Base-by-base conservation (phyloP, 1,139 yeast species). In the Kluyveromyces sp. region DNA sequence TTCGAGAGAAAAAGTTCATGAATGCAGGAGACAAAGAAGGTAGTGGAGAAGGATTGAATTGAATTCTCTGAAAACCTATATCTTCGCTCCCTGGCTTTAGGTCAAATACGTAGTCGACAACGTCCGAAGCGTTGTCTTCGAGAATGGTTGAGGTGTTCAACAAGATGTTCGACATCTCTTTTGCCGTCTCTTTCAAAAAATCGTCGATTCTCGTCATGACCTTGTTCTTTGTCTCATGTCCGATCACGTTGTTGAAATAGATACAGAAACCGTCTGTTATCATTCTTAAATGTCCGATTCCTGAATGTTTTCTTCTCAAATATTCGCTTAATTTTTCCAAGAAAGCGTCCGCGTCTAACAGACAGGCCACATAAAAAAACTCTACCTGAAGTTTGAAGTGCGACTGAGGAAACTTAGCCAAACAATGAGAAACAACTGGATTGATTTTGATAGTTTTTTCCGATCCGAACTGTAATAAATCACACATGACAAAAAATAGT, bases 201-300 rank as follows among this genome's bases (percentile, higher is more conserved):
- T 41, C 44, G 1, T 58, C 51, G 1, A 55, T 49, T 19, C 48
- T 44, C 12, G 33, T 36, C 2, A 59, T 57, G 9, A 53, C 49
- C 17, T 44, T 49, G 29, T 49, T 47, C 25, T 52, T 46, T n/a
- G 54, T 40, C 28, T 40, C 46, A 7, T 50, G 46, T 16, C 52
- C 50, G 25, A 52, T 53, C n/a, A 56, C 50, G 15, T 58, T 40
- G 42, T 58, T 56, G 37, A 60, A 57, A 30, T 55, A 59, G 1
- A 58, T 49, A 40, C 59, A 54, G 30, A 58, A 58, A 2, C 64
- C 64, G 45, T 60, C 64, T 1, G 64, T 54, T 36, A 59, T 54
- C 7, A 60, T 45, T 26, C 53, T 46, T 17, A 60, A 39, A 26
- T 47, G 51, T 28, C 48, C 44, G n/a, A 55, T 45, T 36, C 58